Conservation (phyloP, 164 flowering plant genomes). For the Vitis cinerea region DNA sequence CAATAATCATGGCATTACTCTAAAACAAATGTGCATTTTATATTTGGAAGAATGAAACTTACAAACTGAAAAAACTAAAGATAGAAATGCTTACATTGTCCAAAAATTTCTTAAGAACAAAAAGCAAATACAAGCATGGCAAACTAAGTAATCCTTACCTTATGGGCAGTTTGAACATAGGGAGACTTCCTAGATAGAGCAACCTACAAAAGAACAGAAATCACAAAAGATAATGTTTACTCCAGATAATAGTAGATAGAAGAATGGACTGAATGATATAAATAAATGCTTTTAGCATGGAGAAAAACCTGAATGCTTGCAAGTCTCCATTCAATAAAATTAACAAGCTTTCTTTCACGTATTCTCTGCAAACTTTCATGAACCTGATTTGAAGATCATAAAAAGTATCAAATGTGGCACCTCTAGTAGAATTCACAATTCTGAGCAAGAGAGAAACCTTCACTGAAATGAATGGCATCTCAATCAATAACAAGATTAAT, state of each 20-base stretch:
- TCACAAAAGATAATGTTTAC: not conserved
- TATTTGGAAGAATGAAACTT: no score
- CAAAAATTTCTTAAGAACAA: not conserved
- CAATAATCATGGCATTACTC: no score
- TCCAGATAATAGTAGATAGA: not conserved
- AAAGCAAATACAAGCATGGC: not conserved
- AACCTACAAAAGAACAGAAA: constrained; percentile 52
- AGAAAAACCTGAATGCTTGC: constrained; percentile 92
- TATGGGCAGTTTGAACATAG: constrained; percentile 95
- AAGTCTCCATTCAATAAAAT: constrained; percentile 99
- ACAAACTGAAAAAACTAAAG: no score
- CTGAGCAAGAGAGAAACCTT: not conserved
- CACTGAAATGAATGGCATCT: no score
- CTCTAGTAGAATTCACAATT: not conserved
- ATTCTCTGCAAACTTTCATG: constrained; percentile 99
- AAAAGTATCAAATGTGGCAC: constrained; percentile 8
- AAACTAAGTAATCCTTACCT: constrained; percentile 35
- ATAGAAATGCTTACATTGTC: no score
- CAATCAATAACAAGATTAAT: no score
- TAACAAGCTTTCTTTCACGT: constrained; percentile 98
- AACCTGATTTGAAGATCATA: constrained; percentile 51
- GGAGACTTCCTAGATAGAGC: constrained; percentile 98
- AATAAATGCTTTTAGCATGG: constrained; percentile 1
- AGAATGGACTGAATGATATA: not conserved
- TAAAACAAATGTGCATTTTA: no score